phyloP scores from a whole-genome alignment of 768 basidiomycete genomes.

The Podaxis sp. region DNA sequence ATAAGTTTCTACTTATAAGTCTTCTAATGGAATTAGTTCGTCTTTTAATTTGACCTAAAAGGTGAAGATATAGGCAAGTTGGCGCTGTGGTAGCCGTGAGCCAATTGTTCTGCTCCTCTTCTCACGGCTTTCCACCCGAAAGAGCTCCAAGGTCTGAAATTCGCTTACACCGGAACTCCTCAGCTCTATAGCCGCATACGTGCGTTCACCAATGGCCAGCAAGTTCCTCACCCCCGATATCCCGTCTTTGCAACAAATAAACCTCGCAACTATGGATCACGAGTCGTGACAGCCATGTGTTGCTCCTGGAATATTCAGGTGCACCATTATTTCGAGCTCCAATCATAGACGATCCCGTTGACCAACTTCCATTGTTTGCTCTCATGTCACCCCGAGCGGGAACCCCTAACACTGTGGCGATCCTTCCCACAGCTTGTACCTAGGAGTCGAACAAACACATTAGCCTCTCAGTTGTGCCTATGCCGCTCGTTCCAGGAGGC shows the following conservation, averaged over 20 bases:
- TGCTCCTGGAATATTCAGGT: background rate
- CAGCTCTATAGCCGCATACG: slow-evolving; percentile 3
- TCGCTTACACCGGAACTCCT: background rate
- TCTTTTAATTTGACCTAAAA: too few relatives aligned
- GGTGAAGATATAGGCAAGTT: too few relatives aligned
- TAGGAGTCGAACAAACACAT: background rate
- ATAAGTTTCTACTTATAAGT: background rate
- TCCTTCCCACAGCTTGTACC: background rate
- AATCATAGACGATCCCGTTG: background rate
- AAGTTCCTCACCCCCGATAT: background rate
- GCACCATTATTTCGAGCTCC: background rate
- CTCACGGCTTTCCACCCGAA: slow-evolving; percentile 1
- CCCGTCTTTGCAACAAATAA: background rate
- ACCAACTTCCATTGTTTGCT: background rate
- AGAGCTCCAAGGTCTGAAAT: background rate
- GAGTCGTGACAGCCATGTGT: background rate
- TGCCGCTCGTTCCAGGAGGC: background rate
- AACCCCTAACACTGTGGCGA: background rate
- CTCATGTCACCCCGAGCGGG: slow-evolving; percentile 3
- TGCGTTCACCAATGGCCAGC: background rate
- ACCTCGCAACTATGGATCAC: background rate
- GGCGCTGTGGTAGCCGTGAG: background rate
- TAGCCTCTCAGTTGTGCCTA: background rate
- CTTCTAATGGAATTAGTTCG: too few relatives aligned
- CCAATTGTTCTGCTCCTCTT: background rate